Evolutionary conservation across 768 basidiomycete species (phyloP), one percentile per base, ranked within the genome.

Genomic region (Chalciporus piperatus): DNA sequence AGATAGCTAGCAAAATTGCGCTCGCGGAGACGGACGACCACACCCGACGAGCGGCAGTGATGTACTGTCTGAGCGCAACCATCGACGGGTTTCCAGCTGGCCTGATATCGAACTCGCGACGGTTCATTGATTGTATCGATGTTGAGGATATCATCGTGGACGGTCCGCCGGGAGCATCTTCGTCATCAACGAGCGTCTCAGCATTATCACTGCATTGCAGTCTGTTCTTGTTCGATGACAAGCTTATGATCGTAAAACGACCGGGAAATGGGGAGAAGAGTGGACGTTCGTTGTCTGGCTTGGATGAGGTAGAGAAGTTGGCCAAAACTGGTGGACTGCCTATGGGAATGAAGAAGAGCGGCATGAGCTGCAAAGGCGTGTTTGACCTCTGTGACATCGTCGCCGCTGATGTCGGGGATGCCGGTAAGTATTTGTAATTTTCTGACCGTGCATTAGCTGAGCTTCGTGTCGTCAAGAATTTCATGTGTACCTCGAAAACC

Each of bases 161-260:
- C 48, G 67, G 74, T 3, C 59, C 61, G 4, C 48, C 56, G 1
- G 72, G 73, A 23, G 58, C 74, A 23, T 77, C 81, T 45, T 76
- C 78, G 16, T 69, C 66, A 9, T 61, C 76, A 30, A 71, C 74
- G 12, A 75, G 72, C 47, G 60, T 70, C 7, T 70, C 75, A 2
- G 61, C 70, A 1, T 77, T 72, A 2, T 74, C 79, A 1, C 77
- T 96, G 16, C 87, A 92, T 62, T 95, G 89, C 68, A 91, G 89
- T 3, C 72, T 99, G 25, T 89, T 98, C 67, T 76, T 99, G 41
- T 98, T 99, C 65, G 89, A 94, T 56, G 96, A 99, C 71, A 92
- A 92, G 62, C 74, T 99, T 19, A 78, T 98, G 66, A 83, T 99
- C 54, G 89, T 85, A 42, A 98, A 98, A 72, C 80, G 97, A 23